Evolutionary conservation across 148 eudicot genomes (phyloP), one percentile per base, ranked within the genome.

Genomic region (Heliosperma pusillum): DNA sequence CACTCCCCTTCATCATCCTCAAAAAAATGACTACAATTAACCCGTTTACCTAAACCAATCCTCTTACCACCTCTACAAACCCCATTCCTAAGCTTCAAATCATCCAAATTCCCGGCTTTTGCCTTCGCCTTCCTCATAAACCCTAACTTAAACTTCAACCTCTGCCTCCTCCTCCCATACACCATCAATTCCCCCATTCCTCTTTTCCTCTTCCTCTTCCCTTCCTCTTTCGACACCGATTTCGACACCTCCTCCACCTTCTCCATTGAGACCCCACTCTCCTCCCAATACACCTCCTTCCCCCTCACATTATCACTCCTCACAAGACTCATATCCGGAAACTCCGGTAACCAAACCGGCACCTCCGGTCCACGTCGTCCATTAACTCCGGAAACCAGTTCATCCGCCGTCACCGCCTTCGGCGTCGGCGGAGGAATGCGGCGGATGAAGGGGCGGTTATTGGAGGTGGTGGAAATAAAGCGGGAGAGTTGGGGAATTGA

Each of bases 311-410:
- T 73, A 19, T 15, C 68, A 25, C 16, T 33, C 42, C 40, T 57
- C 67, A 61, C 79, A 27, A 7, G 30, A 27, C 12, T 44, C 56
- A 84, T 17, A n/a, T 67, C 74, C n/a, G 92, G 92, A 78, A 88
- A 75, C 1, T 27, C 75, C 24, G 97, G 97, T 77, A 92, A 71
- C 97, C 97, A 92, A n/a, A 40, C 74, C 17, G 97, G 95, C 47
- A 92, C 74, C 69, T 87, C 86, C 42, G 44, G 40, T 9, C 78
- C 58, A 4, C 21, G 33, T 2, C 25, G 3, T n/a, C n/a, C n/a
- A n/a, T n/a, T n/a, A n/a, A n/a, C n/a, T n/a, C n/a, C n/a, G n/a
- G n/a, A n/a, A n/a, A n/a, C n/a, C n/a, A n/a, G n/a, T n/a, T n/a
- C n/a, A n/a, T n/a, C n/a, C n/a, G n/a, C n/a, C n/a, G n/a, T n/a